These are phyloP conservation scores for Coemansia sp. DNA, from an alignment of 192 early-diverging fungal species.

Conservation along the genomic window DNA sequence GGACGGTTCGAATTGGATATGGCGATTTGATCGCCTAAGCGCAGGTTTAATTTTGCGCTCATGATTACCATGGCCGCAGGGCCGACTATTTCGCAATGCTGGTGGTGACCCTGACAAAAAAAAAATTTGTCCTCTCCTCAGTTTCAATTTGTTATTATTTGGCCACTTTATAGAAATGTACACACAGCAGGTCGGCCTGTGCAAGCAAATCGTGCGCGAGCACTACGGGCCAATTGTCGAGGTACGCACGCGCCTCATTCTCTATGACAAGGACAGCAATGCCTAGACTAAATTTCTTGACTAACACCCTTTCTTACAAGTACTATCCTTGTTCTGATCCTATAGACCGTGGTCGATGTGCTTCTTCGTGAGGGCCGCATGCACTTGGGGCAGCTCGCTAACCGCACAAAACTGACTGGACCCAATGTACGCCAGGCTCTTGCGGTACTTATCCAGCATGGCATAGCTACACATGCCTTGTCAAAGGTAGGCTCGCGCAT, in stretches of 20 bases:
- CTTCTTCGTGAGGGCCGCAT: slow-evolving; percentile 66
- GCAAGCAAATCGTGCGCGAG: slow-evolving; percentile 65
- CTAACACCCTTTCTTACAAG: not conserved
- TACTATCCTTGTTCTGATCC: not conserved
- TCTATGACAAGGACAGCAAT: not conserved
- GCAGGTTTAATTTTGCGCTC: not conserved
- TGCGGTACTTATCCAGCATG: slow-evolving; percentile 88
- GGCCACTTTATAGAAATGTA: slow-evolving; percentile 24
- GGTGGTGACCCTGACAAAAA: not conserved
- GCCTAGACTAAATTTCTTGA: not conserved
- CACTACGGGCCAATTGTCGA: slow-evolving; percentile 82
- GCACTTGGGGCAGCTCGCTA: slow-evolving; percentile 60
- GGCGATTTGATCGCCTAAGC: not conserved
- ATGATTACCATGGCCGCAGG: not conserved
- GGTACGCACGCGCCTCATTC: slow-evolving; percentile 37
- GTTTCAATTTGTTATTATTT: not conserved
- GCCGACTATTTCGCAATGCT: not conserved
- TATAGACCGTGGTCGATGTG: slow-evolving; percentile 31
- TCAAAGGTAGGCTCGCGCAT: slow-evolving; percentile 62
- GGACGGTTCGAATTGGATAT: not conserved
- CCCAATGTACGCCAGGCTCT: slow-evolving; percentile 73
- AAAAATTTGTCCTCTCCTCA: not conserved
- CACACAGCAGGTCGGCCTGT: slow-evolving; percentile 48
- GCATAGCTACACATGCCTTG: slow-evolving; percentile 73
- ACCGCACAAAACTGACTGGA: slow-evolving; percentile 54